Evolutionary conservation across 2,329 filamentous ascomycete genomes (phyloP).

Genomic region (Huntiella decipiens): DNA sequence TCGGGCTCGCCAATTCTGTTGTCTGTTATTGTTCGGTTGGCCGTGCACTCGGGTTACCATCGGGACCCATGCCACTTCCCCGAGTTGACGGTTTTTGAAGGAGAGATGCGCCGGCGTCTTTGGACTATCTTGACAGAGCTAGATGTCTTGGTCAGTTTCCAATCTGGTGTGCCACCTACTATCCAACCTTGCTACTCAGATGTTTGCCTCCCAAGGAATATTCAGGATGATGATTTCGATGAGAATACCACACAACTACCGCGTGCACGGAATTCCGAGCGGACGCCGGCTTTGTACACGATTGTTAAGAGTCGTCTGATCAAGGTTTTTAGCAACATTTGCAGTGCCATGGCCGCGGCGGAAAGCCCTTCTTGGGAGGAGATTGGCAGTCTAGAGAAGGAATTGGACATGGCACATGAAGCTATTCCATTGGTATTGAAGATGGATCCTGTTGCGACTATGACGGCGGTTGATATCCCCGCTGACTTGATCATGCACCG

Average conservation of each 20-base stretch:
- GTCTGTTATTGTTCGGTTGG: constrained; percentile 18
- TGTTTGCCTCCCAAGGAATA: constrained; percentile 26
- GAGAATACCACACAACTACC: constrained; percentile 25
- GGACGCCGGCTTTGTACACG: constrained; percentile 25
- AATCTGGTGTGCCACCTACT: constrained; percentile 33
- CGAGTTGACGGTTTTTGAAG: constrained; percentile 26
- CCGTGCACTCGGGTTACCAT: constrained; percentile 39
- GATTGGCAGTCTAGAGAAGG: constrained; percentile 20
- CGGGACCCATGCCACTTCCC: constrained; percentile 32
- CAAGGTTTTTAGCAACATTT: constrained; percentile 14
- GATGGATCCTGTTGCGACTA: constrained; percentile 24
- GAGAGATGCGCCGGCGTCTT: constrained; percentile 35
- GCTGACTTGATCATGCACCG: constrained; percentile 29
- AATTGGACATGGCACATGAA: constrained; percentile 21
- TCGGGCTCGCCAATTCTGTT: constrained; percentile 16
- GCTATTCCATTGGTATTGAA: constrained; percentile 23
- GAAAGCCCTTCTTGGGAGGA: constrained; percentile 19
- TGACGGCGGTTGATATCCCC: constrained; percentile 22
- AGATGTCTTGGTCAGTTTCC: constrained; percentile 30
- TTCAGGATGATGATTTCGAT: constrained; percentile 32
- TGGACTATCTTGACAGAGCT: constrained; percentile 39
- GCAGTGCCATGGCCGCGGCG: constrained; percentile 12
- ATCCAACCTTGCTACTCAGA: constrained; percentile 29
- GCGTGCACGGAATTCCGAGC: constrained; percentile 23
- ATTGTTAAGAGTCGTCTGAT: constrained; percentile 16